Conservation (phyloP, 345 rosid species). For the Eucalyptus sp. region DNA sequence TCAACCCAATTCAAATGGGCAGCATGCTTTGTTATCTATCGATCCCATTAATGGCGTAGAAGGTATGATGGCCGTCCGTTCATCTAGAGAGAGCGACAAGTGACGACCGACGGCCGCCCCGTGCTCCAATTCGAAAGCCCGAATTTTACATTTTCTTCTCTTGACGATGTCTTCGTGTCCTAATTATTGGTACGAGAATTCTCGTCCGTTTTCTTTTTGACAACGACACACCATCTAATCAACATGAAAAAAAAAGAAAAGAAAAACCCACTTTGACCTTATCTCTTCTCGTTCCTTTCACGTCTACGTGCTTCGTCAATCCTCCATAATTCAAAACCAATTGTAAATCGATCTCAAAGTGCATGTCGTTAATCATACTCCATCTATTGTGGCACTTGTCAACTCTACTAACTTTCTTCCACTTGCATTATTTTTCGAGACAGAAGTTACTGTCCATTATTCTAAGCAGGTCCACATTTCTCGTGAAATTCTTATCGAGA, state of each 20-base stretch:
- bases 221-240: not conserved
- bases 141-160: not conserved
- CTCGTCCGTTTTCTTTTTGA: not conserved
- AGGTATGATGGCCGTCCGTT: not conserved
- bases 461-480: rapidly evolving
- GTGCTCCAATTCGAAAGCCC: not conserved
- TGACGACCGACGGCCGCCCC: not conserved
- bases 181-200: not conserved
- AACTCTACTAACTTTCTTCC: not conserved
- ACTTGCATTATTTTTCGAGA: not conserved
- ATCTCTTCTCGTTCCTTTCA: not conserved
- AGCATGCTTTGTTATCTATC: not conserved
- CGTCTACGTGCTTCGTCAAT: not conserved
- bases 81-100: not conserved
- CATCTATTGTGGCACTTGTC: not conserved
- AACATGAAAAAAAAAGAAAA: not conserved
- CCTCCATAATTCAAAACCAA: not conserved
- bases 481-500: rapidly evolving
- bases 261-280: not conserved
- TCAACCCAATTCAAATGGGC: not conserved
- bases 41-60: not conserved
- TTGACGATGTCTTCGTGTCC: not conserved
- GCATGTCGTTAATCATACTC: not conserved
- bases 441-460: rapidly evolving
- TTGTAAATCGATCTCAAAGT: not conserved